Evolutionary conservation across 176 grass and related monocot genomes (phyloP).

Genomic region (Elaeis guineensis): DNA sequence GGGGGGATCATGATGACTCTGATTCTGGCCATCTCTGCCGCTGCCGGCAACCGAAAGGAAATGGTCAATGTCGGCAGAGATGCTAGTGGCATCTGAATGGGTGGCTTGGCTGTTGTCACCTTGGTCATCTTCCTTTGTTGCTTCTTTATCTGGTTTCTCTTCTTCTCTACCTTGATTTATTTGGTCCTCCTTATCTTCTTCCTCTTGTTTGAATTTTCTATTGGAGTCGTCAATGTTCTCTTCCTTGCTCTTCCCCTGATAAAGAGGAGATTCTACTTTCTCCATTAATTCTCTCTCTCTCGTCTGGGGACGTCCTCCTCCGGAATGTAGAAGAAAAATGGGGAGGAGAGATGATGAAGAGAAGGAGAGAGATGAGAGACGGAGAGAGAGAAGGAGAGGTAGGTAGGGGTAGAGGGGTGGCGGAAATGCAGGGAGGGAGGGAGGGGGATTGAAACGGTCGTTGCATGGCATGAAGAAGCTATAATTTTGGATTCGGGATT

Average conservation of each 20-base stretch:
- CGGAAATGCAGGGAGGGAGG: constrained; percentile 28
- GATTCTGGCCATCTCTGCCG: not conserved
- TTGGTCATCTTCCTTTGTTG: not conserved
- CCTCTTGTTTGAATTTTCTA: not conserved
- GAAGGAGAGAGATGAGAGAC: constrained; percentile 12
- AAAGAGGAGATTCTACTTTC: not conserved
- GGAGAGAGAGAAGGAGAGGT: constrained; percentile 5
- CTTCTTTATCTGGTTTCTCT: not conserved
- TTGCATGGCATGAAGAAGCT: not conserved
- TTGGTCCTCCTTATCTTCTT: not conserved
- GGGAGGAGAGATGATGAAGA: not conserved
- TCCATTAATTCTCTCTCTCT: constrained; percentile 14
- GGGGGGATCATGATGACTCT: not conserved
- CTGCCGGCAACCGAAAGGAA: not conserved
- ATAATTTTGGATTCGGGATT: too few relatives aligned
- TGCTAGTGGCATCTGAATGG: not conserved
- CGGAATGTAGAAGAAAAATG: not conserved
- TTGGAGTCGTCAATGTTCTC: not conserved
- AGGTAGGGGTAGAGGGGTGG: not conserved
- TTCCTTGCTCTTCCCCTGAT: not conserved
- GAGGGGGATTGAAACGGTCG: constrained; percentile 35
- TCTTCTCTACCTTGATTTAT: too few relatives aligned
- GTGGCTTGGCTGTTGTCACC: not conserved
- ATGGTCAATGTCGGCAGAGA: constrained; percentile 2
- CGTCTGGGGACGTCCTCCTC: constrained; percentile 7